Conservation (phyloP, 768 basidiomycete species). For the Russula earlei region DNA sequence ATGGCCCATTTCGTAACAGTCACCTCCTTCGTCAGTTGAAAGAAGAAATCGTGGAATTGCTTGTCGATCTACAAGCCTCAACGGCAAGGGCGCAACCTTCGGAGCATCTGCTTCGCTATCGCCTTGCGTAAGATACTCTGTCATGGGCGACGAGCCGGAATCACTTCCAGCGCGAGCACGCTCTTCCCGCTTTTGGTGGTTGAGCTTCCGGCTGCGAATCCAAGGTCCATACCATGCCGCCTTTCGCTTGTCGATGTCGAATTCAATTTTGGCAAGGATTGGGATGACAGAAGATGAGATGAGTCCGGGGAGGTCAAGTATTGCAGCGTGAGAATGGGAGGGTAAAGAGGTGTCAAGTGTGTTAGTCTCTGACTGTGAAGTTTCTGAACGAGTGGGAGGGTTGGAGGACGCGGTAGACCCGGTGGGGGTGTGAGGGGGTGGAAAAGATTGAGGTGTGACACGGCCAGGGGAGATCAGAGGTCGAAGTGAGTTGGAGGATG, state of each 20-base stretch:
- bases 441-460: constrained; percentile 27
- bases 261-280: constrained; percentile 89
- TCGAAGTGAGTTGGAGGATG: constrained; percentile 29
- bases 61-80: constrained; percentile 41
- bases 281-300: constrained; percentile 58
- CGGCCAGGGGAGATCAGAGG: constrained; percentile 34
- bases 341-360: constrained; percentile 24
- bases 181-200: constrained; percentile 43
- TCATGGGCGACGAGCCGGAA: not conserved
- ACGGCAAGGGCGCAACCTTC: constrained; percentile 34
- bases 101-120: constrained; percentile 21
- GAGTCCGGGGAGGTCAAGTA: constrained; percentile 59
- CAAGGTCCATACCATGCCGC: constrained; percentile 86
- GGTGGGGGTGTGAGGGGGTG: constrained; percentile 28
- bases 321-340: constrained; percentile 34
- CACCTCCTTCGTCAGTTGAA: constrained; percentile 19
- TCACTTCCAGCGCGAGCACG: constrained; percentile 12
- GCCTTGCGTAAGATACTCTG: constrained; percentile 21
- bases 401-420: constrained; percentile 46
- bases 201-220: constrained; percentile 53
- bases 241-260: constrained; percentile 76
- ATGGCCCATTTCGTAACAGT: constrained; percentile 10
- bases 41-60: constrained; percentile 22
- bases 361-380: constrained; percentile 22
- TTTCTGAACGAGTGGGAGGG: constrained; percentile 29